Base-by-base conservation (phyloP, 1,139 yeast genomes). In the Spencermartinsiella ligniputridi region DNA sequence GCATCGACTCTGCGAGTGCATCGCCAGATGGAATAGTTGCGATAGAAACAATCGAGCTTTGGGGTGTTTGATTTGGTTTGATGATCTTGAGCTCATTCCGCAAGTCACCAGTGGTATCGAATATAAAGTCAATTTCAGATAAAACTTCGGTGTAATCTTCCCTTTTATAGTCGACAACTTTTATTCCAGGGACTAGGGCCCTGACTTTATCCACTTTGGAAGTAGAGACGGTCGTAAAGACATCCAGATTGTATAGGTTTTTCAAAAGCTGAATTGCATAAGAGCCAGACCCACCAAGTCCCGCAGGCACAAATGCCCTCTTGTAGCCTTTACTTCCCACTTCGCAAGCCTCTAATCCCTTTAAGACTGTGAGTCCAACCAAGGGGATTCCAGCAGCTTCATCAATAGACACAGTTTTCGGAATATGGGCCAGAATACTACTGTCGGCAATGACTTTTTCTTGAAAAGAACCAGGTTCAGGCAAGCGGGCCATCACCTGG, bases 401-500 rank as follows among this genome's bases (percentile, higher is more conserved):
- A 5, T 37, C 45, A 21, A 45, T 27, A 1, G 39, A 18, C 37
- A 45, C 17, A 22, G 42, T 38, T 19, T 33, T 24, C 19, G 48
- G 48, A 20, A 32, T 39, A 11, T 18, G 20, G 11, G 42, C 42
- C 15, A 45, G 33, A 3, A 20, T 19, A 12, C 22, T 16, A 11
- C 35, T 33, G 18, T 24, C 27, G 2, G n/a, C 19, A n/a, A 40
- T 21, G 9, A 34, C 17, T 12, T 24, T 17, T 25, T 40, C 42
- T 27, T 40, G 42, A 17, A 40, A 16, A 17, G 13, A 20, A 12
- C 42, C 42, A 18, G 35, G 13, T n/a, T 17, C n/a, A 40, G 27
- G n/a, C 8, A 32, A 11, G 6, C 35, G 38, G 20, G 27, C 6
- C 15, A 33, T 25, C 34, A 79, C 82, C 15, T 64, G 58, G 52